Evolutionary conservation across 129 eudicot species (phyloP).

Genomic region (Centaurea solstitialis): DNA sequence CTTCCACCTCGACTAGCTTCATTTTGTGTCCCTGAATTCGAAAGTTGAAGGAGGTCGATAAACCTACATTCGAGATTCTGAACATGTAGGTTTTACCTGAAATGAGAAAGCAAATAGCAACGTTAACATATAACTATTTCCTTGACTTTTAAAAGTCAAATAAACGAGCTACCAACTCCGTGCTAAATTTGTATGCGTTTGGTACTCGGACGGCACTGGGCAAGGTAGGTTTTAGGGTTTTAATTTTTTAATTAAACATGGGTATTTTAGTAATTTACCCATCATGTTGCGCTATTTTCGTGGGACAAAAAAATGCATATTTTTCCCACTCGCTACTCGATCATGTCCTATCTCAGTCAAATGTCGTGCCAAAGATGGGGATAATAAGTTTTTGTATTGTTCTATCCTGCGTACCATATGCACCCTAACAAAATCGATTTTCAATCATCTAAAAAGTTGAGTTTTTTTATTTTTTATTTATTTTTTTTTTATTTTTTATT

Average conservation of each 20-base stretch:
- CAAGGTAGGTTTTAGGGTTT: background rate
- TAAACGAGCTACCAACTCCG: background rate
- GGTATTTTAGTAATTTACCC: background rate
- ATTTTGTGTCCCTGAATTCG: slow-evolving; percentile 87
- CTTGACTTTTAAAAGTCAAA: slow-evolving; percentile 18
- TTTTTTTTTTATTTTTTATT: no score
- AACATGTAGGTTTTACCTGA: slow-evolving; percentile 96
- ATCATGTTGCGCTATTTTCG: background rate
- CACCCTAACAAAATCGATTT: background rate
- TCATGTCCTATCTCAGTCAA: background rate
- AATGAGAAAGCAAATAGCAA: slow-evolving; percentile 3
- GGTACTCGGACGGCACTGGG: background rate
- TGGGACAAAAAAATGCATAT: background rate
- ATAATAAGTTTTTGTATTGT: background rate
- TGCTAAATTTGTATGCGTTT: background rate
- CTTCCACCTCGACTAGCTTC: slow-evolving; percentile 97
- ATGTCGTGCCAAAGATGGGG: background rate
- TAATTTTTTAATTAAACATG: background rate
- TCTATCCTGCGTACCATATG: background rate
- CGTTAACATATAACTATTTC: background rate
- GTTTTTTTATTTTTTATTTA: no score
- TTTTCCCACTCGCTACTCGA: background rate
- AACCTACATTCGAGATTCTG: slow-evolving; percentile 85
- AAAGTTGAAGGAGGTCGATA: slow-evolving; percentile 81
- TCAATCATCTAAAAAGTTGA: no score